These are phyloP conservation scores for Trametes villosa DNA, from an alignment of 768 basidiomycete species.

Conservation along the genomic window DNA sequence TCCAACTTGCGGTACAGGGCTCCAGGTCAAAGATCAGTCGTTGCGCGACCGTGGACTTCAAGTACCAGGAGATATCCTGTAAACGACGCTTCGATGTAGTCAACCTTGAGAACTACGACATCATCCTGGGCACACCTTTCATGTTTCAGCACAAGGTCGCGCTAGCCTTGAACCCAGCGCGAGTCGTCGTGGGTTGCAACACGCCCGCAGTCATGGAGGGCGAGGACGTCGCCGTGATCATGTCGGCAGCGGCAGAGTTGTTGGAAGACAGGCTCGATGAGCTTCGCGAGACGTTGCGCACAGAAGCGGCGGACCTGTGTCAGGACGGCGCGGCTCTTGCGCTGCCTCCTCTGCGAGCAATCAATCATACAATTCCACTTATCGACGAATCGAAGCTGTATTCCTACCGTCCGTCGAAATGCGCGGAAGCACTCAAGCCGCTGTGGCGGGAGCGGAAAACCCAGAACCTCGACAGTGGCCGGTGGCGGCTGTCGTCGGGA, in stretches of 20 bases:
- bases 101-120: constrained; percentile 22
- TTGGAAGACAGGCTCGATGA: neutral
- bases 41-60: constrained; percentile 11
- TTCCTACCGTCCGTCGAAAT: constrained; percentile 40
- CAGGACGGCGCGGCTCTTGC: constrained; percentile 20
- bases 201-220: neutral
- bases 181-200: neutral
- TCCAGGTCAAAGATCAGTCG: constrained; percentile 31
- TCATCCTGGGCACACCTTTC: constrained; percentile 36
- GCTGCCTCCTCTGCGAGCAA: constrained; percentile 33
- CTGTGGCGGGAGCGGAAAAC: constrained; percentile 36
- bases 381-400: constrained; percentile 38
- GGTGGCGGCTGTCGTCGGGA: constrained; percentile 35
- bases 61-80: constrained; percentile 5
- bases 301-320: constrained; percentile 21
- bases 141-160: constrained; percentile 18
- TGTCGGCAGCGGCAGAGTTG: neutral
- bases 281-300: neutral
- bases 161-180: constrained; percentile 20
- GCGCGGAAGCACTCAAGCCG: constrained; percentile 37
- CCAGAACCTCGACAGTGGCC: constrained; percentile 34
- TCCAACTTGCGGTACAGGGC: constrained; percentile 38
- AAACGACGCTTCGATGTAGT: constrained; percentile 12
- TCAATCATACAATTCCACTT: constrained; percentile 44
- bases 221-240: neutral